Evolutionary conservation across 805 yeast species (phyloP), one percentile per base, ranked within the genome.

Genomic region (Saccharomyces jurei): DNA sequence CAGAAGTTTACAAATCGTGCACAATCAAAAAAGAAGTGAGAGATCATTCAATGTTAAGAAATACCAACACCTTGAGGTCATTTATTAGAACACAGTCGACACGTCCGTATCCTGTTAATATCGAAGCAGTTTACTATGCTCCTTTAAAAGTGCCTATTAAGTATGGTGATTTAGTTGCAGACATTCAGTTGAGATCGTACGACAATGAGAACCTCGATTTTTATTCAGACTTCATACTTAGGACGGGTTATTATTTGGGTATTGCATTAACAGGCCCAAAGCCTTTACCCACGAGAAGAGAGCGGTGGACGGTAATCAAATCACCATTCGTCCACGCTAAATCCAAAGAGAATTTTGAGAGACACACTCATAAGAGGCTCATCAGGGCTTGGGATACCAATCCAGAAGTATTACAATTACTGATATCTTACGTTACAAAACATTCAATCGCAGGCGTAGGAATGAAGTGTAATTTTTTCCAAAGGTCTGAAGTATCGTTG

Each of bases 261-360:
- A 83, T 94, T 60, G 97, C 98, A 17, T 82, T 87, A 32, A 80
- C 83, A 13, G 91, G 90, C 1, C 85, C 92, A 21, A 77, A 75
- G 32, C 87, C 84, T 50, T 70, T 81, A 59, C 86, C 82, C 58
- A 83, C 86, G 2, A 86, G 82, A 67, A 81, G 84, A 63, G 87
- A 92, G 71, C 81, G 90, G 62, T 92, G 96, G 89, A 94, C 99
- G 0, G 96, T 94, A 48, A 90, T 86, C 64, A 81, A 85, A 69
- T 84, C 96, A 2, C 97, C 97, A 1, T 94, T 94, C 69, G 96
- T 87, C 22, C 94, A 89, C 66, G 96, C 97, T 52, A 91, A 90
- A 70, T 80, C 94, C 9, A 94, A 94, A 74, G 96, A 92, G 74
- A 94, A 92, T 76, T 94, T 87, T 73, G 87, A 88, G 74, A 84